Evolutionary conservation across 2,329 filamentous ascomycete species (phyloP).

Genomic region (Arthroderma uncinatum): DNA sequence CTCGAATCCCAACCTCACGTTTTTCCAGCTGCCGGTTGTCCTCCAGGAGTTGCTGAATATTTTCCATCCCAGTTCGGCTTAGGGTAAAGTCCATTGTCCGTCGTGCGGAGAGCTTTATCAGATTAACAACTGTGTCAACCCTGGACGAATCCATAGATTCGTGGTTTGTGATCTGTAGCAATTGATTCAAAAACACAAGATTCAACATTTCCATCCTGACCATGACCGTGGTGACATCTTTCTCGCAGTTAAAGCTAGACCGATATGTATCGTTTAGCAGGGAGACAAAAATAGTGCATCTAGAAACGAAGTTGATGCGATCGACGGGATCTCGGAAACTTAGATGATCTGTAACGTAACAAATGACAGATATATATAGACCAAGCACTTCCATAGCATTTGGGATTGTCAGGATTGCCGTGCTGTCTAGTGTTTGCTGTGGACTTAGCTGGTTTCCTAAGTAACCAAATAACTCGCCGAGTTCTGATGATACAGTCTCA

Average conservation of each 20-base stretch:
- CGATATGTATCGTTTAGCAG: constrained; percentile 28
- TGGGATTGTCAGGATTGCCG: background rate
- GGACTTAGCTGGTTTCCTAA: constrained; percentile 22
- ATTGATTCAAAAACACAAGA: constrained; percentile 30
- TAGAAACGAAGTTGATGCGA: constrained; percentile 36
- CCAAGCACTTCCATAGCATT: constrained; percentile 10
- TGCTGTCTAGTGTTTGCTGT: constrained; percentile 1
- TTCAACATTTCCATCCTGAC: constrained; percentile 20
- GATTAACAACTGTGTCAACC: constrained; percentile 18
- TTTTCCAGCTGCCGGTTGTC: constrained; percentile 31
- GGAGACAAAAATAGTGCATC: constrained; percentile 26
- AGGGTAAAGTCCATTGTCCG: constrained; percentile 29
- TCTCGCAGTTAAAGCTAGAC: constrained; percentile 11
- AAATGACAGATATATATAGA: constrained; percentile 35
- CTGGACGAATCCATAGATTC: constrained; percentile 20
- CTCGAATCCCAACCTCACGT: constrained; percentile 40
- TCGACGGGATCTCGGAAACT: constrained; percentile 47
- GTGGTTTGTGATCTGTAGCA: constrained; percentile 29
- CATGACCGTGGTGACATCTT: constrained; percentile 11
- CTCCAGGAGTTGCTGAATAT: constrained; percentile 37
- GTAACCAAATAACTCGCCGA: constrained; percentile 28
- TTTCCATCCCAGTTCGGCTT: constrained; percentile 23
- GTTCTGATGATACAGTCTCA: constrained; percentile 41
- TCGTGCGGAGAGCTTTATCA: constrained; percentile 27
- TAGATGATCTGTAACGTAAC: constrained; percentile 40